Evolutionary conservation across 2,329 filamentous ascomycete genomes (phyloP), one percentile per base, ranked within the genome.

Genomic region (Orbilia ellipsospora): DNA sequence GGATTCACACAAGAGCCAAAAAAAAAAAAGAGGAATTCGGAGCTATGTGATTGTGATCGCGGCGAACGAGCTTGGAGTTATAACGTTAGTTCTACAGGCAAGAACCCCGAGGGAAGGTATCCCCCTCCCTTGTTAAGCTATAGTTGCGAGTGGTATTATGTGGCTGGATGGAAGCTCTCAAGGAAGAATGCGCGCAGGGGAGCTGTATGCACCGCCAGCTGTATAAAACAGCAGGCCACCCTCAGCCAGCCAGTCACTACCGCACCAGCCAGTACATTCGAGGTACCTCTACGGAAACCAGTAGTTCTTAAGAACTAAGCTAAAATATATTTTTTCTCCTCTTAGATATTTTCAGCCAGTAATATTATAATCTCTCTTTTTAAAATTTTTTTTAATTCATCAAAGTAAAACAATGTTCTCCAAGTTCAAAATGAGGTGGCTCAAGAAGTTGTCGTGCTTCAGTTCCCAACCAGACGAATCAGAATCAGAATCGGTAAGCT

Each of bases 91-190:
- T 2, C 4, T 23, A 23, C 23, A 23, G 4, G n/a, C 40, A 44
- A n/a, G n/a, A n/a, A 44, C 10, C n/a, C 44, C 13, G 44, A 48
- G 15, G 13, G 44, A 48, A 48, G 16, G 44, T 12, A n/a, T 48
- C 16, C 44, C 44, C 16, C 5, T 48, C 16, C 44, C 44, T 48
- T n/a, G 40, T 12, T 12, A 44, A 12, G 44, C 44, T 48, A 2
- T 48, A 48, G 15, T 28, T n/a, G 15, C 54, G 51, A 51, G 57
- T 23, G 36, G 50, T 67, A 68, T 68, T 61, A 55, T 52, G 66
- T 70, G 66, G 66, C 66, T 70, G 66, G 65, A 57, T n/a, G 18
- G 44, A 23, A 69, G 56, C 15, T 18, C 8, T 4, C 16, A 28
- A 26, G 55, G 31, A 57, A 13, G 26, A 10, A 59, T 26, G 42